Evolutionary conservation across 2,329 filamentous ascomycete species (phyloP).

Genomic region (Trichocomaceae sp.): DNA sequence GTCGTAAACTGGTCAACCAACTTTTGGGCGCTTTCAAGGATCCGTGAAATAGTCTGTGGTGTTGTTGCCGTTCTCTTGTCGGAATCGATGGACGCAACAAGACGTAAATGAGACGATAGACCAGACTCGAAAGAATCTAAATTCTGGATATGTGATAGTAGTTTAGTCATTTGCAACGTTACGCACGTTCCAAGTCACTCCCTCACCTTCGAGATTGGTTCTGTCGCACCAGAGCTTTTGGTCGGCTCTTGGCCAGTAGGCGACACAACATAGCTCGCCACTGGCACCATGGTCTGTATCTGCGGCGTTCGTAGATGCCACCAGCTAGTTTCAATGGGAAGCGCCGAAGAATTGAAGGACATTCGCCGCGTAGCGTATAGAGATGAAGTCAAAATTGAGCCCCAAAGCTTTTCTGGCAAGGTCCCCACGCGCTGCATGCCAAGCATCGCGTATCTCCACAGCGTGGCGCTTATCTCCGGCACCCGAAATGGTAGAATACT

Average conservation of each 20-base stretch:
- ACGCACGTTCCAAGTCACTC: neutral
- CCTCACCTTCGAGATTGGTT: neutral
- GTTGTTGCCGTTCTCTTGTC: constrained; percentile 21
- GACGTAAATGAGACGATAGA: constrained; percentile 33
- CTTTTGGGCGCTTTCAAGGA: constrained; percentile 35
- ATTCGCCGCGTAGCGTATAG: neutral
- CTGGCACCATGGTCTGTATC: neutral
- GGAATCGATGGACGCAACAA: constrained; percentile 30
- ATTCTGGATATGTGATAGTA: neutral
- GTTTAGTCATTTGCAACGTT: neutral
- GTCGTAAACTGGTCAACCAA: constrained; percentile 32
- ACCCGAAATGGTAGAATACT: neutral
- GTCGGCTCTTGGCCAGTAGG: neutral
- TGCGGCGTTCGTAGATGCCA: neutral
- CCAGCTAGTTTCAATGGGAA: neutral
- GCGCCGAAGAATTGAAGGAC: neutral
- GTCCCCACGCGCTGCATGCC: constrained; percentile 1
- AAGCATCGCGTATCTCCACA: constrained; percentile 2
- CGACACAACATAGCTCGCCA: neutral
- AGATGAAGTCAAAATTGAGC: constrained; percentile 5
- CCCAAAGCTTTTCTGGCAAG: neutral
- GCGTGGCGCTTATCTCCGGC: neutral
- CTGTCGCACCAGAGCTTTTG: neutral
- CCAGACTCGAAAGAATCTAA: constrained; percentile 23
- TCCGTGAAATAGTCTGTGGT: constrained; percentile 27